Evolutionary conservation across 1,284 basidiomycete species (phyloP).

Genomic region (Tilletia setariae): DNA sequence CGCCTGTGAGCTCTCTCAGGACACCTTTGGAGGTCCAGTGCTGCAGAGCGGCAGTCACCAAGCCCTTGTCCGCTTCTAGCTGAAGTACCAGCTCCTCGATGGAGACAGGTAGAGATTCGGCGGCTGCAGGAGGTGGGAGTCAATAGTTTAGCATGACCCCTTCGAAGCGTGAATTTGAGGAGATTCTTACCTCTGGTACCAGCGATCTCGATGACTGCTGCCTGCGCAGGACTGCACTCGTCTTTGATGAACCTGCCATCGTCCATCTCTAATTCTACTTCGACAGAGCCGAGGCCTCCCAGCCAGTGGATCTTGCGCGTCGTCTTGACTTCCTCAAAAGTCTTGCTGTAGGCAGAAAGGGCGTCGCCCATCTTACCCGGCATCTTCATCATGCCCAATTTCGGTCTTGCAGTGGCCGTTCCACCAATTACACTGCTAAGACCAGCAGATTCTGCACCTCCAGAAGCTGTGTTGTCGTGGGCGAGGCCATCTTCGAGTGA

Average conservation of each 20-base stretch:
- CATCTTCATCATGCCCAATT: constrained; percentile 26
- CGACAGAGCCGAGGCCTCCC: constrained; percentile 38
- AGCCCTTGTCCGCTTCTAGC: constrained; percentile 12
- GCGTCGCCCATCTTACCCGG: constrained; percentile 35
- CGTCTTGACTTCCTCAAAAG: constrained; percentile 20
- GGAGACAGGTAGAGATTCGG: neutral
- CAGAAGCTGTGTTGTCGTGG: constrained; percentile 17
- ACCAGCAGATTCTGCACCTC: neutral
- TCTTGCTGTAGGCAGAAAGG: constrained; percentile 27
- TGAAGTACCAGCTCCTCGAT: constrained; percentile 2
- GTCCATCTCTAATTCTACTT: constrained; percentile 38
- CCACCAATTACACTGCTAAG: neutral
- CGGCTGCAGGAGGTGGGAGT: neutral
- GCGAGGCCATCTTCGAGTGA: constrained; percentile 17
- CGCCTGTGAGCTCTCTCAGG: constrained; percentile 2
- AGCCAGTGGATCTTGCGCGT: constrained; percentile 39
- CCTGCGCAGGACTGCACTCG: constrained; percentile 11
- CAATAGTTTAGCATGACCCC: neutral
- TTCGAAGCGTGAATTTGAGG: neutral
- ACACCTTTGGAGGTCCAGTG: constrained; percentile 17
- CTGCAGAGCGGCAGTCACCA: constrained; percentile 11
- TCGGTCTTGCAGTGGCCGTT: neutral
- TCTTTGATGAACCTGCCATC: constrained; percentile 27
- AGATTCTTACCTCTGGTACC: neutral
- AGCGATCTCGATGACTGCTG: constrained; percentile 16